A percentile compares a stretch with the other conserved stretches of the same genome.
Evolutionary conservation across 2,329 filamentous ascomycete genomes (phyloP).

Genomic region (Aspergillus ochraceus): DNA sequence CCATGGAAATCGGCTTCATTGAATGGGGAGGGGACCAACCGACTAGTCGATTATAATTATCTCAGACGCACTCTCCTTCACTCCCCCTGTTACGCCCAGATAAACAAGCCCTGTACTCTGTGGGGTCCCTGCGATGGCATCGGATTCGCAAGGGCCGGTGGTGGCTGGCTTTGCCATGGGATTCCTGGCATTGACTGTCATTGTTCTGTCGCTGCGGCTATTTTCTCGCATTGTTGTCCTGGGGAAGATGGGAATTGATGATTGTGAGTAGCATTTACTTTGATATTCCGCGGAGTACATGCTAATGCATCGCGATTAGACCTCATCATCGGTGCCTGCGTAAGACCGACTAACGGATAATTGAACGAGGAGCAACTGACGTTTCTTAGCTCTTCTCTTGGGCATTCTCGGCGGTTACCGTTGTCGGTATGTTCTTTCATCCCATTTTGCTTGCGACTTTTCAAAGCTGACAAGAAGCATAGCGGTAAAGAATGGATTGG

Average conservation of each 20-base stretch:
- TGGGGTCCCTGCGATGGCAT: not conserved
- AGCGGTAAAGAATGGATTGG: slow-evolving; percentile 21
- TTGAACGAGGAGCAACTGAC: not conserved
- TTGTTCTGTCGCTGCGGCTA: slow-evolving; percentile 40
- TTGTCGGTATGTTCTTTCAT: slow-evolving; percentile 28
- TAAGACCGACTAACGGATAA: slow-evolving; percentile 14
- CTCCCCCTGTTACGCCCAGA: not conserved
- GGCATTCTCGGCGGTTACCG: slow-evolving; percentile 38
- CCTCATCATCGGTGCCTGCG: slow-evolving; percentile 32
- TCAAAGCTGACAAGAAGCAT: not conserved
- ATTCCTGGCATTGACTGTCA: slow-evolving; percentile 40
- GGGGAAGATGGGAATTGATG: slow-evolving; percentile 29
- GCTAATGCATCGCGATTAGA: slow-evolving; percentile 15
- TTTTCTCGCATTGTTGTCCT: slow-evolving; percentile 43
- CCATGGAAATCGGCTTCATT: not conserved
- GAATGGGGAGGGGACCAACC: not conserved
- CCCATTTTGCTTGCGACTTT: not conserved
- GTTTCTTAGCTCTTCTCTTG: slow-evolving; percentile 29
- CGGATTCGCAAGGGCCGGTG: slow-evolving; percentile 34
- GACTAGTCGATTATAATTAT: not conserved
- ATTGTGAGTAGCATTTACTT: slow-evolving; percentile 24
- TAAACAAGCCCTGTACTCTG: not conserved
- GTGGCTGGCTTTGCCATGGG: slow-evolving; percentile 36
- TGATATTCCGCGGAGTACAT: not conserved
- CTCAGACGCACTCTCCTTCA: not conserved